phyloP scores from a whole-genome alignment of 2,329 filamentous ascomycete genomes.

The Didymella keratinophila region DNA sequence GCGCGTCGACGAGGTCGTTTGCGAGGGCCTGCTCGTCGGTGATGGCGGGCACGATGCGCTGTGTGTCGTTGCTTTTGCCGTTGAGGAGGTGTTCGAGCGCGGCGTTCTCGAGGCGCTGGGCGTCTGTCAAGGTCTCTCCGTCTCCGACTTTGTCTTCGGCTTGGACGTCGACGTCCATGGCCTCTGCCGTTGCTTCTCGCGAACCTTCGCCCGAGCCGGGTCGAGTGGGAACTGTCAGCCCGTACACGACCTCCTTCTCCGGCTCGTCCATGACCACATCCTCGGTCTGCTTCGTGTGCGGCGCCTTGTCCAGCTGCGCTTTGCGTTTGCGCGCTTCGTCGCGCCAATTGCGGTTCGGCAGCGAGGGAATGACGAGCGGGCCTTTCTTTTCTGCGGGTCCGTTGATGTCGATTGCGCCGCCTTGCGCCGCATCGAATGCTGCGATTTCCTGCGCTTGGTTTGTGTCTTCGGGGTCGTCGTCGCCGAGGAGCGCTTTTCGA shows the following conservation, averaged over 20 bases:
- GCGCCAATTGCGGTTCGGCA: constrained; percentile 70
- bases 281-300: constrained; percentile 53
- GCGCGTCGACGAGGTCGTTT: constrained; percentile 74
- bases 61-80: constrained; percentile 49
- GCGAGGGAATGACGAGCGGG: constrained; percentile 65
- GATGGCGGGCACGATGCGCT: constrained; percentile 52
- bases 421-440: constrained; percentile 62
- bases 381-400: constrained; percentile 51
- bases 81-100: constrained; percentile 57
- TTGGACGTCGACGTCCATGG: constrained; percentile 31
- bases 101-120: constrained; percentile 60
- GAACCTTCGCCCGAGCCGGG: neutral
- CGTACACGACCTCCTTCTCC: constrained; percentile 56
- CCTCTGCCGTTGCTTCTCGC: neutral
- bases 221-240: constrained; percentile 59
- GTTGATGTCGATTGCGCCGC: constrained; percentile 56
- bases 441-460: constrained; percentile 55
- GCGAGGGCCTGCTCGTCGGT: constrained; percentile 72
- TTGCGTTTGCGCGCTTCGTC: constrained; percentile 58
- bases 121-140: constrained; percentile 37
- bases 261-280: constrained; percentile 47
- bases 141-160: constrained; percentile 7
- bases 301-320: constrained; percentile 65
- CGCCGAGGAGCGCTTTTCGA: constrained; percentile 39
- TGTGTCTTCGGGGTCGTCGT: constrained; percentile 43